phyloP scores from a whole-genome alignment of 2,329 filamentous ascomycete species.

The Ophiocordyceps camponoti-floridani region DNA sequence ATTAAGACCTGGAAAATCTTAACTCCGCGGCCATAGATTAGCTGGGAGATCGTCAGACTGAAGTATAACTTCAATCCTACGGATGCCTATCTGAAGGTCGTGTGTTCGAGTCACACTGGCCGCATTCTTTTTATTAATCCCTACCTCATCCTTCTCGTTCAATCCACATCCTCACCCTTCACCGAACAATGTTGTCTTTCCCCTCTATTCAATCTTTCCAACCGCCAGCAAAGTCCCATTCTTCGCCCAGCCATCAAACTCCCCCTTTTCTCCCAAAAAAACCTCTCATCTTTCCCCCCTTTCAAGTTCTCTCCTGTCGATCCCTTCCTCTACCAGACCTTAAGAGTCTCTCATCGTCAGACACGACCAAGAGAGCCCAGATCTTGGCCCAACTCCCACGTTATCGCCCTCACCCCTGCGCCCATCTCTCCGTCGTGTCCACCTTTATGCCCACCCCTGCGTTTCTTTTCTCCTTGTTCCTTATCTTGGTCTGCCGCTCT shows the following conservation, averaged over 20 bases:
- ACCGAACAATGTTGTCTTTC: neutral
- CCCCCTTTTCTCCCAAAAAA: neutral
- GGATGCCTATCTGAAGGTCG: constrained; percentile 11
- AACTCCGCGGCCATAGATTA: constrained; percentile 11
- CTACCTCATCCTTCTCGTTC: neutral
- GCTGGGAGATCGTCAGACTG: constrained; percentile 13
- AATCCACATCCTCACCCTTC: neutral
- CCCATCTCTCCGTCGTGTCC: too few relatives aligned
- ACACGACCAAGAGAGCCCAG: too few relatives aligned
- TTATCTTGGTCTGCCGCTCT: neutral
- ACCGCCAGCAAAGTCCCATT: too few relatives aligned
- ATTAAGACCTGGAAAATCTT: neutral
- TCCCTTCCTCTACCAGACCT: neutral
- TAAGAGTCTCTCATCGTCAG: neutral
- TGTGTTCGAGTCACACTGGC: constrained; percentile 12
- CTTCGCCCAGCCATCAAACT: neutral
- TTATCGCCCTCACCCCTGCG: too few relatives aligned
- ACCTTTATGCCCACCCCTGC: neutral
- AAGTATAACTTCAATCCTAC: constrained; percentile 10
- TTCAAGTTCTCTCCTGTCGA: neutral
- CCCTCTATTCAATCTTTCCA: too few relatives aligned
- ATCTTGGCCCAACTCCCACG: too few relatives aligned
- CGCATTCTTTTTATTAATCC: constrained; percentile 10
- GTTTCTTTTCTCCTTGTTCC: neutral
- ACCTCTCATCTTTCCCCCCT: too few relatives aligned